Evolutionary conservation across 805 yeast species (phyloP), one percentile per base, ranked within the genome.

Genomic region (Candida manassasensis): DNA sequence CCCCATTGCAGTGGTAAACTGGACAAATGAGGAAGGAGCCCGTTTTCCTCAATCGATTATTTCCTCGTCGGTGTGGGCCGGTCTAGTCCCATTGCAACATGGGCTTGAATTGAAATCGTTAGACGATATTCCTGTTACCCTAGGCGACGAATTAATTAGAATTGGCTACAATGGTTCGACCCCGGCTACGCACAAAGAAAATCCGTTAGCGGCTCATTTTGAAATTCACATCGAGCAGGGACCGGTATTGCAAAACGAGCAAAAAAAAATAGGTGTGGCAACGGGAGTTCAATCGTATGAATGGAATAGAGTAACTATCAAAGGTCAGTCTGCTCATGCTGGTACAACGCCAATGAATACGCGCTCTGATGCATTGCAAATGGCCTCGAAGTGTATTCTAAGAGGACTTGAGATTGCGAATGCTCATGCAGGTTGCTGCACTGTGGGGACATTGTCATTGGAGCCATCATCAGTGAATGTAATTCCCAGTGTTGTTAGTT

Each of bases 21-120:
- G 89, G 89, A 77, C 79, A 54, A 81, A 81, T 49, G 89, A 81
- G 51, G 89, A 81, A 59, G 89, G 89, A 38, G 87, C 88, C 0
- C 58, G 89, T 34, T 81, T 80, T 49, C 84, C 87, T n/a, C 64
- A 73, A 57, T 68, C 81, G 29, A 69, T 78, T 53, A 79, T 81
- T 73, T 73, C 82, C 2, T 74, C 82, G 4, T 69, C 79, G 10
- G 84, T 79, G 2, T 81, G 84, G 84, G 75, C 84, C 3, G 82
- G 73, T 9, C 53, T 59, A 18, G 50, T 66, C 24, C 45, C 64
- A 1, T 57, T 68, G 36, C 73, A 79, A 36, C 68, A 67, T 4
- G 71, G 76, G 4, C 76, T 79, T 43, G 50, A 57, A 3, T 57
- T 78, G 46, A 55, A 69, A 43, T 78, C 81, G 4, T 69, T 80